These are phyloP conservation scores for Naganishia vaughanmartiniae DNA, from an alignment of 768 basidiomycete genomes.

Conservation along the genomic window DNA sequence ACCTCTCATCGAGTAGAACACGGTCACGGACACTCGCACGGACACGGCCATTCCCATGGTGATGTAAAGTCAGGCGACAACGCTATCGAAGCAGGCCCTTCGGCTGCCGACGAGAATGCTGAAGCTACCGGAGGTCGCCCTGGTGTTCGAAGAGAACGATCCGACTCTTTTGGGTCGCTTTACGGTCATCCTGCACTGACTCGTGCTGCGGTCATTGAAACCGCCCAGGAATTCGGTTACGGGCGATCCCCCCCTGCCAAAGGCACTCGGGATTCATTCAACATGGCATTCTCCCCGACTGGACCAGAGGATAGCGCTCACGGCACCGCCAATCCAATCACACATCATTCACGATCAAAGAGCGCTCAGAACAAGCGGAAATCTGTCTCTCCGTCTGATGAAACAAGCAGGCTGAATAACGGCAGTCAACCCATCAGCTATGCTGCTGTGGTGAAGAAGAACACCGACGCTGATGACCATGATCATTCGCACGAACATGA, in stretches of 20 bases:
- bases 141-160: constrained; percentile 33
- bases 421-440: constrained; percentile 22
- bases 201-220: constrained; percentile 61
- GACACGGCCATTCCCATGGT: constrained; percentile 55
- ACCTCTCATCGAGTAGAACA: constrained; percentile 58
- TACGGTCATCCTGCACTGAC: constrained; percentile 62
- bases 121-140: constrained; percentile 1
- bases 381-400: constrained; percentile 34
- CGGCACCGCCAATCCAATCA: constrained; percentile 25
- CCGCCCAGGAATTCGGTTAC: constrained; percentile 71
- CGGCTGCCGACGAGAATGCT: constrained; percentile 3
- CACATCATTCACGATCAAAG: constrained; percentile 31
- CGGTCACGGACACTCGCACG: constrained; percentile 53
- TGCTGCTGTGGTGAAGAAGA: constrained; percentile 31
- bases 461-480: constrained; percentile 24
- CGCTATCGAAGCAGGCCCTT: not conserved
- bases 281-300: constrained; percentile 13
- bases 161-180: constrained; percentile 57
- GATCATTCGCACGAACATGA: constrained; percentile 54
- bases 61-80: not conserved
- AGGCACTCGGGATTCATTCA: constrained; percentile 13
- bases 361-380: constrained; percentile 34
- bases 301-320: constrained; percentile 5
- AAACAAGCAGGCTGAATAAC: constrained; percentile 32
- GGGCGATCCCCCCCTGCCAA: constrained; percentile 32